Evolutionary conservation across 306 rosid species (phyloP).

Genomic region (Begonia loranthoides): DNA sequence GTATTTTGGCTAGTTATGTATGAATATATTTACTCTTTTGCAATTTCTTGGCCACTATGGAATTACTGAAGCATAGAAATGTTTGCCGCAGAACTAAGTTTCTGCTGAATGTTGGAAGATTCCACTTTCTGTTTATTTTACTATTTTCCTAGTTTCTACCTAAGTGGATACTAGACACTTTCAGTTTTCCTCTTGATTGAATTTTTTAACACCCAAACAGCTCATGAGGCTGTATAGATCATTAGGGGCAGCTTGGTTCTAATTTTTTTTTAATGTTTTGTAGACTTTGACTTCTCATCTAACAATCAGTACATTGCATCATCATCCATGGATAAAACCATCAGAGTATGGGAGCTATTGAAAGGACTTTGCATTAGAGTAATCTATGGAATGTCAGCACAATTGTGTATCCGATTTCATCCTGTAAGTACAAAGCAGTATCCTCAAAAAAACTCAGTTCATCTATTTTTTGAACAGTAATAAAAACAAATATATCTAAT

Average conservation of each 20-base stretch:
- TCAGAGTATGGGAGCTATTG: slow-evolving; percentile 87
- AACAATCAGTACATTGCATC: slow-evolving; percentile 96
- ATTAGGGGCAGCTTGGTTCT: slow-evolving; percentile 7
- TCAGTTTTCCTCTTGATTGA: too few species aligned
- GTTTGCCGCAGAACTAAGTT: too few species aligned
- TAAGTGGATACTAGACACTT: too few species aligned
- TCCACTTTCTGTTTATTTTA: too few species aligned
- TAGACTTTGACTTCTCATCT: slow-evolving; percentile 94
- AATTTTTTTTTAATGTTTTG: slow-evolving; percentile 23
- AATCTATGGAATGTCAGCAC: slow-evolving; percentile 91
- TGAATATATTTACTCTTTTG: background rate
- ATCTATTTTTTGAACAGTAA: too few species aligned
- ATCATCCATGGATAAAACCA: slow-evolving; percentile 88
- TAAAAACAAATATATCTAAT: too few species aligned
- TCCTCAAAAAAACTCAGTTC: background rate
- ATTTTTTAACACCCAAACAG: too few species aligned
- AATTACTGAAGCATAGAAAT: too few species aligned
- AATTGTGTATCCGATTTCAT: slow-evolving; percentile 87
- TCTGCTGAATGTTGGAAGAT: too few species aligned
- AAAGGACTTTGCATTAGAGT: slow-evolving; percentile 90
- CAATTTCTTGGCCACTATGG: too few species aligned
- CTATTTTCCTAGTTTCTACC: too few species aligned
- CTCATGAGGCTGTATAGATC: too few species aligned
- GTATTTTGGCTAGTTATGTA: background rate
- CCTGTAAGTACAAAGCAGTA: slow-evolving; percentile 58